Evolutionary conservation across 2,329 filamentous ascomycete species (phyloP).

Genomic region (Clonostachys solani): DNA sequence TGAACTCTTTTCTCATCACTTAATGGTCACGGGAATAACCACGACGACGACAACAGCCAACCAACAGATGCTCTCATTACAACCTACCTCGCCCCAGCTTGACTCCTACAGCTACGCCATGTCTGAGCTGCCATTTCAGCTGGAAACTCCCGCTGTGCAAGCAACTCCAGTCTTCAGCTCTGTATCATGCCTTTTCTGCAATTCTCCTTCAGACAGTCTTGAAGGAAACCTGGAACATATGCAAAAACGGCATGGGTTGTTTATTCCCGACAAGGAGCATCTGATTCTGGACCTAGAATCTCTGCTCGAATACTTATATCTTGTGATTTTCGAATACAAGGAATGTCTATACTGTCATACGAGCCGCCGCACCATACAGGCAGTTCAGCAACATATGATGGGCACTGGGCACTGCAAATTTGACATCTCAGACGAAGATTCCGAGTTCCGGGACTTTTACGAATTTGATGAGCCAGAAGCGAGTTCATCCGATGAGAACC

Average conservation of each 20-base stretch:
- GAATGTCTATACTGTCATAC: constrained; percentile 48
- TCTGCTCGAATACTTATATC: constrained; percentile 40
- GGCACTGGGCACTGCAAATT: constrained; percentile 42
- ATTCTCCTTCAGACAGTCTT: constrained; percentile 16
- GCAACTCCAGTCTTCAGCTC: constrained; percentile 12
- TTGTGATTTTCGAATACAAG: constrained; percentile 40
- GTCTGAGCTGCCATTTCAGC: too few relatives aligned
- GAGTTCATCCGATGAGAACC: neutral
- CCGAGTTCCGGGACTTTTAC: constrained; percentile 31
- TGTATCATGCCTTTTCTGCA: constrained; percentile 38
- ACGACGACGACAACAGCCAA: too few relatives aligned
- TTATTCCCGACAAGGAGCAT: constrained; percentile 28
- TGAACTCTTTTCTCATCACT: too few relatives aligned
- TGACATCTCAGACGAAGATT: constrained; percentile 27
- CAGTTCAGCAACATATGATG: constrained; percentile 45
- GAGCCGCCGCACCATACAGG: constrained; percentile 32
- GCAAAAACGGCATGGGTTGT: constrained; percentile 40
- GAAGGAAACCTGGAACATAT: constrained; percentile 39
- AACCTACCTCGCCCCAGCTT: too few relatives aligned
- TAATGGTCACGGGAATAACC: too few relatives aligned
- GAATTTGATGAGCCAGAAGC: too few relatives aligned
- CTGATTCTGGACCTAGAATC: constrained; percentile 41
- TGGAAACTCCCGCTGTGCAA: too few relatives aligned
- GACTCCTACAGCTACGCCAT: too few relatives aligned
- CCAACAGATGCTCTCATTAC: too few relatives aligned